Evolutionary conservation across 495 filamentous ascomycete species (phyloP).

Genomic region (Xylona heveae): DNA sequence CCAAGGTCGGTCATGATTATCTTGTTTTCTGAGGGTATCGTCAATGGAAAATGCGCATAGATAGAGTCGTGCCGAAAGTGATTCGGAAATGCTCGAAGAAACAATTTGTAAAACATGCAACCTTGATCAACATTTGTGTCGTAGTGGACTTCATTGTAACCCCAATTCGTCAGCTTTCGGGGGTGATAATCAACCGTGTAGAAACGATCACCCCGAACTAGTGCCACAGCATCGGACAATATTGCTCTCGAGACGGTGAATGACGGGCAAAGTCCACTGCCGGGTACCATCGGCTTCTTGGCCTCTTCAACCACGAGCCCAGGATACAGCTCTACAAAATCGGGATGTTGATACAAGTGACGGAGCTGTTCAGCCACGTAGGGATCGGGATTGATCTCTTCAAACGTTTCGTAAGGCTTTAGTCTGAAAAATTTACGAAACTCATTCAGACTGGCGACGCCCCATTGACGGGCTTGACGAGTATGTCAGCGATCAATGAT

Average conservation of each 20-base stretch:
- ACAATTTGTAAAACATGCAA: conserved; percentile 37
- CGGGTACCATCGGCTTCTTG: conserved; percentile 18
- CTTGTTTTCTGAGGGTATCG: conserved; percentile 29
- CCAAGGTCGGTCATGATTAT: conserved; percentile 26
- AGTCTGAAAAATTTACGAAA: conserved; percentile 67
- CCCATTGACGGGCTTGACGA: conserved; percentile 65
- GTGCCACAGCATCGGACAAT: conserved; percentile 21
- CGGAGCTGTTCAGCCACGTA: conserved; percentile 45
- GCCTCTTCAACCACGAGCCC: conserved; percentile 22
- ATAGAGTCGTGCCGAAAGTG: conserved; percentile 33
- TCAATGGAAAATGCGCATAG: conserved; percentile 38
- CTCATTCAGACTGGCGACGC: conserved; percentile 66
- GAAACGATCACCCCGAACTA: conserved; percentile 24
- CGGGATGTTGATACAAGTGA: conserved; percentile 20
- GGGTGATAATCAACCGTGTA: conserved; percentile 41
- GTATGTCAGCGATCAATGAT: no score
- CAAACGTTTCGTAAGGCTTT: conserved; percentile 52
- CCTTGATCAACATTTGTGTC: conserved; percentile 30
- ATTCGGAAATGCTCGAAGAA: conserved; percentile 36
- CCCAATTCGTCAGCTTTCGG: conserved; percentile 66
- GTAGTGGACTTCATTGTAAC: conserved; percentile 28
- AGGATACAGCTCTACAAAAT: conserved; percentile 25
- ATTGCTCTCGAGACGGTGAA: conserved; percentile 21
- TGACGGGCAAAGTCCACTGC: conserved; percentile 19
- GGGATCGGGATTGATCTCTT: conserved; percentile 66